phyloP scores from a whole-genome alignment of 192 early-diverging fungal genomes.

The Rhizophagus prolifer region DNA sequence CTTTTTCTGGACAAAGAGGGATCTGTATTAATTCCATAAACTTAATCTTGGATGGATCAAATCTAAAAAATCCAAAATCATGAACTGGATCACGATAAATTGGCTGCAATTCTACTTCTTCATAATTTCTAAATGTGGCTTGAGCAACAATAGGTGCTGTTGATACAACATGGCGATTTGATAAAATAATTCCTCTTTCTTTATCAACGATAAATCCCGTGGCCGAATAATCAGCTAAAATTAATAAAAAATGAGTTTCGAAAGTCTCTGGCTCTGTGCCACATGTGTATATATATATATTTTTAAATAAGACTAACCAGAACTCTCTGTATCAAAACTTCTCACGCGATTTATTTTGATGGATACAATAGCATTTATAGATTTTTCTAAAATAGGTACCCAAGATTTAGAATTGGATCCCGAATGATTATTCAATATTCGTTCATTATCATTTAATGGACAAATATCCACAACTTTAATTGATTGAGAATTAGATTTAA shows the following conservation, averaged over 20 bases:
- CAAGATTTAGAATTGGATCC: slow-evolving; percentile 34
- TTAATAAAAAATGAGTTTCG: too few species aligned
- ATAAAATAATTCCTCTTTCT: slow-evolving; percentile 67
- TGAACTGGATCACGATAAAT: slow-evolving; percentile 82
- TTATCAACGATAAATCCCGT: slow-evolving; percentile 81
- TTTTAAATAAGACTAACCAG: slow-evolving; percentile 49
- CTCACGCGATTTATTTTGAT: slow-evolving; percentile 74
- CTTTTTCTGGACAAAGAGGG: slow-evolving; percentile 61
- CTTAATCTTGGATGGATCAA: slow-evolving; percentile 65
- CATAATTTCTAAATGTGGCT: slow-evolving; percentile 70
- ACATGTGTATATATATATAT: too few species aligned
- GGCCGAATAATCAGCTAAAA: slow-evolving; percentile 53
- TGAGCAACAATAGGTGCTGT: slow-evolving; percentile 70
- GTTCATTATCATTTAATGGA: not conserved
- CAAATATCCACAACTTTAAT: not conserved
- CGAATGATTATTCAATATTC: not conserved
- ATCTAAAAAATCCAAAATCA: slow-evolving; percentile 81
- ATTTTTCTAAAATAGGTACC: slow-evolving; percentile 68
- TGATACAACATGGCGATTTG: slow-evolving; percentile 78
- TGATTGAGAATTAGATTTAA: not conserved
- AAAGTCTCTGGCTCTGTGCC: too few species aligned
- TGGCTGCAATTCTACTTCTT: slow-evolving; percentile 68
- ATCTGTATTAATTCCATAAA: slow-evolving; percentile 70
- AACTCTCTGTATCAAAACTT: slow-evolving; percentile 74
- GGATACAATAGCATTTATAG: slow-evolving; percentile 72